A percentile compares a stretch with the other conserved stretches of the same genome.
phyloP scores from a whole-genome alignment of 2,329 filamentous ascomycete genomes.

The Fusarium cyanostomum region DNA sequence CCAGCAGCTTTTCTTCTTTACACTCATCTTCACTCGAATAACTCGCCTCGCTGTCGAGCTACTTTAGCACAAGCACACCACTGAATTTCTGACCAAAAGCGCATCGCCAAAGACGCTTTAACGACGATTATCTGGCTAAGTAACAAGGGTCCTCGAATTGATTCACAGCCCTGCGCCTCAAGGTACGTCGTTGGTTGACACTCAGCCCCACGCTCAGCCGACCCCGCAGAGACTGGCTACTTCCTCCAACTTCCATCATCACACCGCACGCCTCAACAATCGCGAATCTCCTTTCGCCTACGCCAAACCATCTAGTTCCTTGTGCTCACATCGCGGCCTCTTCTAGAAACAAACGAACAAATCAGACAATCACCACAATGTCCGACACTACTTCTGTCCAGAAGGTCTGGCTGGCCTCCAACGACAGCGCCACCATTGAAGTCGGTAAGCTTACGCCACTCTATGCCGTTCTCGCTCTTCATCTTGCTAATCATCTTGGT shows the following conservation, averaged over 20 bases:
- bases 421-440: constrained; percentile 58
- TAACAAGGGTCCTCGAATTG: constrained; percentile 16
- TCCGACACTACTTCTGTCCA: constrained; percentile 46
- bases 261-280: constrained; percentile 18
- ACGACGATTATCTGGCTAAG: constrained; percentile 1
- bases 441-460: constrained; percentile 54
- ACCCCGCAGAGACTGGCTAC: constrained; percentile 42
- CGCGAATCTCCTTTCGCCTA: constrained; percentile 6
- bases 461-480: constrained; percentile 11
- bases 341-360: neutral
- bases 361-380: constrained; percentile 45
- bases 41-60: neutral
- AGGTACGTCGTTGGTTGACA: constrained; percentile 29
- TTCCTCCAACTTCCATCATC: constrained; percentile 40
- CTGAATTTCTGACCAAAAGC: neutral
- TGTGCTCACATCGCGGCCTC: constrained; percentile 12
- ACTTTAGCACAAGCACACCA: neutral
- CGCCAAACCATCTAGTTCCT: neutral
- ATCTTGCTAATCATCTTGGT: constrained; percentile 27
- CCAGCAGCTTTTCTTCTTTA: neutral
- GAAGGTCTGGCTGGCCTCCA: constrained; percentile 62
- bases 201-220: constrained; percentile 33
- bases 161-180: constrained; percentile 26
- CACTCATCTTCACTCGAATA: neutral
- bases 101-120: neutral